Evolutionary conservation across 106 monocot species (phyloP), one percentile per base, ranked within the genome.

Genomic region (Allium sativum): DNA sequence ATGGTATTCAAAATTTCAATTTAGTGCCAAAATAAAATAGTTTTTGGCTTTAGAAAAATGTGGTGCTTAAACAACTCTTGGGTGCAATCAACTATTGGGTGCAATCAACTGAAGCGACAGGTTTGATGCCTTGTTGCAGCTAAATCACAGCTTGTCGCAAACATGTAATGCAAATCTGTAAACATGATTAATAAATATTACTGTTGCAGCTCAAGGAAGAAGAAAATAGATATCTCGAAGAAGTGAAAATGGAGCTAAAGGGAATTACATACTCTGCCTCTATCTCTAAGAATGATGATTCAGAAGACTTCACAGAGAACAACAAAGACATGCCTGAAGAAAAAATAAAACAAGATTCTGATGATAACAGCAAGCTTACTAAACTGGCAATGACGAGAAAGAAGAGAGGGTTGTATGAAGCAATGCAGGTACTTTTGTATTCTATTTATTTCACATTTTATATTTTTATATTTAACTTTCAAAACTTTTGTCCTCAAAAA

Each of bases 201-300:
- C 5, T 45, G 59, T 52, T 71, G 61, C 81, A 96, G 95, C 67
- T 90, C 75, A 52, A 41, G 46, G 64, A 73, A 45, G 77, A 84
- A 44, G 84, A 96, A 73, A 84, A 87, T 55, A 86, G 84, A 64
- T 76, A 87, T 59, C 87, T 79, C 48, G 81, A 95, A 66, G 87
- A 90, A 56, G 67, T 96, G 72, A 79, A 75, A 4, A 82, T 76
- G 90, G 95, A 96, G 64, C 45, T 76, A 18, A 66, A 82, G 41
- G 90, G 95, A 13, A 70, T 73, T 22, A 66, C 81, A 9, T 93
- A 78, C 61, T 84, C 90, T 52, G 51, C 72, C n/a, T 72, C 79
- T n/a, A 10, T 79, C 42, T 78, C 79, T 40, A 67, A 66, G 50
- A 85, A 80, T 58, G 68, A 68, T 10, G 73, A 42, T 7, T 40